These are phyloP conservation scores for Podospora comata DNA, from an alignment of 495 filamentous ascomycete species.

Conservation along the genomic window DNA sequence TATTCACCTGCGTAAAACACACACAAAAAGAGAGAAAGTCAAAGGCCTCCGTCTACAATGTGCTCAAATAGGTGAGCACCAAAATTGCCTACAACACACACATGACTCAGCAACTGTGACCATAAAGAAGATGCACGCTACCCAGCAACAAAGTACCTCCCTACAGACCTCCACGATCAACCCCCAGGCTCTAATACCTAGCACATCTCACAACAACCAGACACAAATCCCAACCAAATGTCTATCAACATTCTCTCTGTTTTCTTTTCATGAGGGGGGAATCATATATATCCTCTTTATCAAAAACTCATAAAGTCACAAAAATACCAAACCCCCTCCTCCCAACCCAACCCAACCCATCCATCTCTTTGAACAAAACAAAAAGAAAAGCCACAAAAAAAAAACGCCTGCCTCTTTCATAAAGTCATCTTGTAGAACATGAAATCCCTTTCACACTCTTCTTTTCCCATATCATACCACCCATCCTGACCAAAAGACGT, in stretches of 20 bases:
- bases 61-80: no score
- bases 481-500: not conserved
- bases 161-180: no score
- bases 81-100: no score
- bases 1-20: no score
- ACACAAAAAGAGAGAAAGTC: no score
- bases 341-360: not conserved
- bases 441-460: not conserved
- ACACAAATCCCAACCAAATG: no score
- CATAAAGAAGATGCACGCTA: no score
- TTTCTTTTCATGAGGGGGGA: slow-evolving; percentile 30
- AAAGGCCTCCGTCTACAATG: no score
- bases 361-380: not conserved
- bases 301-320: slow-evolving; percentile 4
- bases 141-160: no score
- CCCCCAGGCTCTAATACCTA: no score
- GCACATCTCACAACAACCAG: no score
- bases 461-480: not conserved
- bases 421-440: not conserved
- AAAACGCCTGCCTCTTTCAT: not conserved
- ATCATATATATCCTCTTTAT: slow-evolving; percentile 17
- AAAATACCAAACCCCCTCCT: slow-evolving; percentile 7
- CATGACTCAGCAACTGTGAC: no score
- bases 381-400: not conserved
- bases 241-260: not conserved